phyloP scores from a whole-genome alignment of 805 yeast species.

The Kregervanrija delftensis region DNA sequence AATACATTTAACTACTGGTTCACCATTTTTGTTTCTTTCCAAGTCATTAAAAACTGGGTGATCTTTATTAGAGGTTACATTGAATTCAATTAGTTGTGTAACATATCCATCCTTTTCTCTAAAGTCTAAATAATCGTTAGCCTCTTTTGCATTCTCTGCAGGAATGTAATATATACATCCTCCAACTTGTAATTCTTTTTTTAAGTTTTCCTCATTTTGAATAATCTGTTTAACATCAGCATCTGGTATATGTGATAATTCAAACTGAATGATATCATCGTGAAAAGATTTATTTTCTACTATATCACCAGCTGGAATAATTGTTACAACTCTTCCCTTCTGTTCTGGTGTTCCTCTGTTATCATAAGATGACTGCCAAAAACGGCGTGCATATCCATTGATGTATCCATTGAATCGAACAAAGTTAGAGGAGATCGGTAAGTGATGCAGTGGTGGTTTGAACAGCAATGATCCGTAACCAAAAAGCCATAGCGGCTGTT shows the following conservation, averaged over 20 bases:
- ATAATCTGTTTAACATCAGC: constrained; percentile 12
- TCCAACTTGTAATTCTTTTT: constrained; percentile 50
- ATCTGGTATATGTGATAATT: constrained; percentile 12
- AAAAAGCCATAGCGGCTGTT: constrained; percentile 61
- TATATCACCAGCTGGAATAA: constrained; percentile 55
- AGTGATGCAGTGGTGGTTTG: constrained; percentile 75
- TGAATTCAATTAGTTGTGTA: constrained; percentile 58
- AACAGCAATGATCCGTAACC: constrained; percentile 88
- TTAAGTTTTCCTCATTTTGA: constrained; percentile 19
- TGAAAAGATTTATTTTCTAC: constrained; percentile 33
- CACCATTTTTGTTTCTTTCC: constrained; percentile 29
- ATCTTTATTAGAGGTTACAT: constrained; percentile 27
- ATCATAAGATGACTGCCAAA: constrained; percentile 89
- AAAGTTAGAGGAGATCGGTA: constrained; percentile 27
- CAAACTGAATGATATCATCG: constrained; percentile 31
- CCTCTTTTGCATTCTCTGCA: constrained; percentile 52
- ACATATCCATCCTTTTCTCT: constrained; percentile 90
- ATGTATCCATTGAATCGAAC: constrained; percentile 57
- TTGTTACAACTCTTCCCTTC: constrained; percentile 89
- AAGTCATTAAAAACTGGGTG: constrained; percentile 22
- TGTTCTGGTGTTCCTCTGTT: constrained; percentile 80
- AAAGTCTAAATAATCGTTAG: constrained; percentile 62
- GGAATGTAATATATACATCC: constrained; percentile 83
- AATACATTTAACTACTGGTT: constrained; percentile 42
- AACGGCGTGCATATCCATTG: constrained; percentile 70